phyloP scores from a whole-genome alignment of 192 early-diverging fungal genomes.

The Coemansia brasiliensis region DNA sequence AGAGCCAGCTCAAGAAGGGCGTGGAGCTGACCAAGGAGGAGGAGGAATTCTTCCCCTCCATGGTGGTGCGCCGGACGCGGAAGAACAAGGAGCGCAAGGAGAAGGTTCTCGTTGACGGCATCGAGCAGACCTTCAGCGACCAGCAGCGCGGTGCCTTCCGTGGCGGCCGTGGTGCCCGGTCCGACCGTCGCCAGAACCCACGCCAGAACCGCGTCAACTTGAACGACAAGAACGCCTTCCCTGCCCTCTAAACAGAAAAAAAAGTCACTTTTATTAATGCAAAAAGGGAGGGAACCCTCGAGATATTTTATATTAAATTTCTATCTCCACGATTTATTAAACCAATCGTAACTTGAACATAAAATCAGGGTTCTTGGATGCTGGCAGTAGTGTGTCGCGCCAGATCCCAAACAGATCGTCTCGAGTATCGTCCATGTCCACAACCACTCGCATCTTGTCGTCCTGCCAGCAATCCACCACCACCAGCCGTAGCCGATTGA shows the following conservation, averaged over 20 bases:
- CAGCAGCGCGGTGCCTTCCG: slow-evolving; percentile 63
- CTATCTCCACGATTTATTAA: background rate
- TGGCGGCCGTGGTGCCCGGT: slow-evolving; percentile 53
- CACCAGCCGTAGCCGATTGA: slow-evolving; percentile 40
- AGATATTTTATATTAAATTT: too few relatives aligned
- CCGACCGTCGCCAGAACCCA: slow-evolving; percentile 50
- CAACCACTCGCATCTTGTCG: slow-evolving; percentile 49
- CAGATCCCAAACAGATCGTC: slow-evolving; percentile 49
- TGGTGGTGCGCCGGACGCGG: slow-evolving; percentile 54
- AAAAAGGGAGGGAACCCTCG: too few relatives aligned
- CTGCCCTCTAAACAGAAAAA: slow-evolving; percentile 53
- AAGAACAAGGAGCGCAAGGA: slow-evolving; percentile 69
- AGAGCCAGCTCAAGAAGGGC: slow-evolving; percentile 78
- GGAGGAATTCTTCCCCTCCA: slow-evolving; percentile 71
- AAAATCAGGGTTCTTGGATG: slow-evolving; percentile 37
- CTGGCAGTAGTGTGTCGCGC: slow-evolving; percentile 42
- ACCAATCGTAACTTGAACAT: slow-evolving; percentile 36
- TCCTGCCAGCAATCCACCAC: slow-evolving; percentile 54
- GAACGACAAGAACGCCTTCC: slow-evolving; percentile 73
- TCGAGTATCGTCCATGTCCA: slow-evolving; percentile 52
- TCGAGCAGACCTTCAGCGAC: slow-evolving; percentile 81
- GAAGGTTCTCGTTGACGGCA: slow-evolving; percentile 68
- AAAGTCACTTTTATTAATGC: too few relatives aligned
- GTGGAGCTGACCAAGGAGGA: slow-evolving; percentile 71
- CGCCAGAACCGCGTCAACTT: slow-evolving; percentile 60